Evolutionary conservation across 106 monocot genomes (phyloP), one percentile per base, ranked within the genome.

Genomic region (Platanthera guangdongensis): DNA sequence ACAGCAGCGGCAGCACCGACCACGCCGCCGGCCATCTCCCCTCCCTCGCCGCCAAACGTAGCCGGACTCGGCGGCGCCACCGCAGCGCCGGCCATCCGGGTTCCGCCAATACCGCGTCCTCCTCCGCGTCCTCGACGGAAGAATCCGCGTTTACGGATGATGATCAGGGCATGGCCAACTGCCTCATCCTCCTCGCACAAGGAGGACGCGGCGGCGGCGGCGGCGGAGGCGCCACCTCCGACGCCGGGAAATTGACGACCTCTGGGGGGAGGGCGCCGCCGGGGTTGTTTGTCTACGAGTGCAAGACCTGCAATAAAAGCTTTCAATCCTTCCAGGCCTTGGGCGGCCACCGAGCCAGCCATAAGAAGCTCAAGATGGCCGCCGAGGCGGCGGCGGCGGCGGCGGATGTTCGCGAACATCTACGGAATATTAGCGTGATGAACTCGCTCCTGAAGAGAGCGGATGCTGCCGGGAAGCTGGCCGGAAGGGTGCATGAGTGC

Each of bases 121-220:
- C 85, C 1, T 70, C 84, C 15, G 13, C 2, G 14, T 39, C 39
- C 3, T 72, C 0, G 78, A 28, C 0, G 16, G 39, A 19, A 50
- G 60, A 59, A 75, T 79, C 45, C 54, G 68, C 51, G 15, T 19
- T 85, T 8, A 83, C 87, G 5, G 84, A 78, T 51, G 89, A 92
- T 55, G 92, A 89, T 52, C 88, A 88, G 74, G 89, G 90, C 81
- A 83, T 90, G 81, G 92, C 92, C 49, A 60, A 84, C 22, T 87
- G 89, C 79, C 85, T 93, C 39, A 87, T 93, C 77, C 85, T 93
- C 51, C 86, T 93, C 11, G 89, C 92, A 9, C 85, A 76, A 50
- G 92, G 87, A 59, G 54, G 39, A 3, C 3, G 64, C 19, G 53
- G 21, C 46, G 62, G 72, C 8, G 49, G 14, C 4, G 39, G 64